Conservation (phyloP, 768 basidiomycete species). For the Cantharellus cinnabarinus region DNA sequence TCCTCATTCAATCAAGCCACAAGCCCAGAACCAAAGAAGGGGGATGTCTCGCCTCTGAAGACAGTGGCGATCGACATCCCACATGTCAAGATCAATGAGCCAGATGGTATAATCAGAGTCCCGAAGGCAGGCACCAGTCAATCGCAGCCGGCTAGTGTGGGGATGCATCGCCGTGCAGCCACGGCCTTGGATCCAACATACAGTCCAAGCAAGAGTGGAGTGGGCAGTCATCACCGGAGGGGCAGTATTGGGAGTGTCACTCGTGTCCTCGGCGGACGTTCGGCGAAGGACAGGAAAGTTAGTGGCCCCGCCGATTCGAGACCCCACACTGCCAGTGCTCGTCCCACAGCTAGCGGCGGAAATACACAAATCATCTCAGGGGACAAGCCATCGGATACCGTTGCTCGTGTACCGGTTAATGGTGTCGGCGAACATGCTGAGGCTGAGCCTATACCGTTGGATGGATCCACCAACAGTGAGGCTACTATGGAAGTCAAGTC, state of each 20-base stretch:
- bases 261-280: constrained; percentile 25
- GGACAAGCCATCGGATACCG: neutral
- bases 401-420: neutral
- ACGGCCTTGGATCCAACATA: constrained; percentile 49
- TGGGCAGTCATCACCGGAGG: constrained; percentile 29
- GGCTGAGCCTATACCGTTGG: neutral
- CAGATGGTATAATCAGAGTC: neutral
- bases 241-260: constrained; percentile 46
- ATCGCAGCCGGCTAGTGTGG: constrained; percentile 14
- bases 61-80: neutral
- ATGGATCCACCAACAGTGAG: neutral
- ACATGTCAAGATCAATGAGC: neutral
- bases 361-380: neutral
- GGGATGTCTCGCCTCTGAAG: constrained; percentile 9
- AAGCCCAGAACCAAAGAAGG: constrained; percentile 6
- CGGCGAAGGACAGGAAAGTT: neutral
- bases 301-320: neutral
- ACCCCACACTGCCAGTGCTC: neutral
- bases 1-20: neutral
- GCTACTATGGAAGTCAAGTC: constrained; percentile 53
- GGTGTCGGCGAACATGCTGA: neutral
- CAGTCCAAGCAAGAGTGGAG: neutral
- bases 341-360: neutral
- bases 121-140: constrained; percentile 26
- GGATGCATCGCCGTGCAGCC: constrained; percentile 51